Base-by-base conservation (phyloP, 163 green algal genomes). In the Prototheca cutis region DNA sequence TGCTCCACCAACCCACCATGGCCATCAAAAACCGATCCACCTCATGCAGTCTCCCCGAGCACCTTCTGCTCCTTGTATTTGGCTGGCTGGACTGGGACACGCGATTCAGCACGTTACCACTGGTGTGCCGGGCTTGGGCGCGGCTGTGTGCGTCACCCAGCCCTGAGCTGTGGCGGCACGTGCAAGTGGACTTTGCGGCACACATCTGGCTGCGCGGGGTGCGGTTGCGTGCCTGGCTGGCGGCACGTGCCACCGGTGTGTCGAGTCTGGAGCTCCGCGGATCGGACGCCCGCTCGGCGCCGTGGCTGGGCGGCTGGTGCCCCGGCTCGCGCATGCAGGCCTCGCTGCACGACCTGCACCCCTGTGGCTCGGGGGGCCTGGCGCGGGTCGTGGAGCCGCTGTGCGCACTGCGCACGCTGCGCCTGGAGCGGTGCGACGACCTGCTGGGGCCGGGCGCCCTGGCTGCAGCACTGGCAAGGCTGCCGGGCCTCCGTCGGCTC, bases 371-470 rank as follows among this genome's bases (percentile, higher is more conserved):
- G 21, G 49, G 19, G 49, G 49, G 49, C 49, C 49, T 56, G 21
- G 21, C 8, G 23, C 49, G 49, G 4, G 27, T 56, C 13, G 25
- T 56, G 27, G 25, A 17, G 21, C 49, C 49, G 1, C 49, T 56
- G 2, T 6, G 5, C 2, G 27, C 28, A 13, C 49, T 56, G 27
- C 49, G 49, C 49, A n/a, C 13, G 49, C 49, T 56, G 27, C 24
- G 49, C 49, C 4, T 56, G 25, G 49, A 13, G 49, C 27, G 27
- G 13, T 56, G 49, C 3, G 49, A 56, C 49, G 49, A 56, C 49
- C 49, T 56, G 49, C 49, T 56, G 28, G 13, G 19, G 49, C 49
- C 13, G 25, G 49, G 49, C 27, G 49, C 27, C 13, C 49, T 56
- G 6, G 27, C 27, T 8, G 8, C 13, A 17, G 42, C 49, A 27